These are phyloP conservation scores for Beta lomatogona DNA, from an alignment of 179 eudicot species.

Conservation along the genomic window DNA sequence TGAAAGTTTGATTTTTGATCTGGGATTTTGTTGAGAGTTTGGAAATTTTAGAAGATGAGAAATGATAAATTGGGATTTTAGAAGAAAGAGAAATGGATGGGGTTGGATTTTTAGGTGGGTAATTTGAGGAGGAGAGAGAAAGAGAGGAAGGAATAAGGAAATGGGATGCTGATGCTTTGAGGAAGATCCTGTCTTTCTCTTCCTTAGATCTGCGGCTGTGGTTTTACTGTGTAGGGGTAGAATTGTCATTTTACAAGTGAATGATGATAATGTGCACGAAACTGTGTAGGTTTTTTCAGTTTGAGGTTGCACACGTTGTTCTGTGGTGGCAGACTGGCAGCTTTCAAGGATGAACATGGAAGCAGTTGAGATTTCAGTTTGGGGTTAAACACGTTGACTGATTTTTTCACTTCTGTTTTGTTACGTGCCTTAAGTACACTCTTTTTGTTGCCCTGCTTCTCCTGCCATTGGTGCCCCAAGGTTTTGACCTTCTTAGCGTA, in stretches of 20 bases:
- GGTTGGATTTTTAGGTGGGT: too few relatives aligned
- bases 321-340: background rate
- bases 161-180: slow-evolving; percentile 9
- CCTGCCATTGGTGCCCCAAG: too few relatives aligned
- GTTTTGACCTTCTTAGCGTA: too few relatives aligned
- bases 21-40: background rate
- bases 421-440: too few relatives aligned
- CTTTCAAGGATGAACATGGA: background rate
- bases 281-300: background rate
- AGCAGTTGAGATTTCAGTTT: too few relatives aligned
- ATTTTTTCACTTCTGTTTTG: too few relatives aligned
- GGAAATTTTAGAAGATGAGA: too few relatives aligned
- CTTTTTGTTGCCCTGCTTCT: too few relatives aligned
- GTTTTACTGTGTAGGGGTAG: background rate
- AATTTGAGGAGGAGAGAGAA: slow-evolving; percentile 3
- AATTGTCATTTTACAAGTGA: background rate
- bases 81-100: background rate
- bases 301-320: background rate
- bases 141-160: too few relatives aligned
- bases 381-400: too few relatives aligned
- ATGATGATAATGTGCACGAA: slow-evolving; percentile 16
- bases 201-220: background rate
- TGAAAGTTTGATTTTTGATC: background rate
- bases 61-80: background rate
- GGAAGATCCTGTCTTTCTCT: background rate